A percentile compares a stretch with the other conserved stretches of the same genome.
These are phyloP conservation scores for Guillardia theta DNA, from an alignment of 78 protist species.

Conservation along the genomic window DNA sequence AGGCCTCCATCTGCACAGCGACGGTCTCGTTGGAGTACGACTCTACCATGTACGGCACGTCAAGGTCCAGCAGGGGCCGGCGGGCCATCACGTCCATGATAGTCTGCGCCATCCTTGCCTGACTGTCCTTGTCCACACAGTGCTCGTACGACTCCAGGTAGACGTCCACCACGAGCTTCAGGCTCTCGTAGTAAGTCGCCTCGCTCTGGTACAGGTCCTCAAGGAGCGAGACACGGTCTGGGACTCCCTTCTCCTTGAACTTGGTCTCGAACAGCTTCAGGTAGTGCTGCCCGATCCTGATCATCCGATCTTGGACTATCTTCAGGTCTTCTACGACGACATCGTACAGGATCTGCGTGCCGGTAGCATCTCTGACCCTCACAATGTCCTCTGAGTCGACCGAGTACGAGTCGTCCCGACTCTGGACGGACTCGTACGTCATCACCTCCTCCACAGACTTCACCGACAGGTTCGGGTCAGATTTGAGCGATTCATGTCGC, in stretches of 20 bases:
- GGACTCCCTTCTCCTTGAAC: not conserved
- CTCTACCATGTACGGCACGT: not conserved
- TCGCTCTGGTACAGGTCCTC: not conserved
- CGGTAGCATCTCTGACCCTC: not conserved
- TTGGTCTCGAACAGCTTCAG: no score
- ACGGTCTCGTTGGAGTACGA: not conserved
- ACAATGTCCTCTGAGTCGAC: not conserved
- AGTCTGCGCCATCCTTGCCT: not conserved
- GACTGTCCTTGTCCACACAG: not conserved
- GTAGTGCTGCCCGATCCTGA: not conserved
- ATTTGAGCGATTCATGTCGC: no score
- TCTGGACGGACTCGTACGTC: not conserved
- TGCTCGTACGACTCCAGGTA: not conserved
- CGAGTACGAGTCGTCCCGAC: not conserved
- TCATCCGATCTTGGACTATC: not conserved
- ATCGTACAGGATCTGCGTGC: not conserved
- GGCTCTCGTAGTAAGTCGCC: not conserved
- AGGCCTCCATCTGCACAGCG: slow-evolving; percentile 30
- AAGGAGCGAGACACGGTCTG: not conserved
- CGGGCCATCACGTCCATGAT: not conserved
- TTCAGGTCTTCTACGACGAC: not conserved
- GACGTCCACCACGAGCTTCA: not conserved
- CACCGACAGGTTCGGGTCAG: no score
- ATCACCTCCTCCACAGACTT: not conserved
- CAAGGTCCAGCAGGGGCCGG: not conserved